These are phyloP conservation scores for Taiozyma sp. DNA, from an alignment of 1,139 yeast species.

Conservation along the genomic window DNA sequence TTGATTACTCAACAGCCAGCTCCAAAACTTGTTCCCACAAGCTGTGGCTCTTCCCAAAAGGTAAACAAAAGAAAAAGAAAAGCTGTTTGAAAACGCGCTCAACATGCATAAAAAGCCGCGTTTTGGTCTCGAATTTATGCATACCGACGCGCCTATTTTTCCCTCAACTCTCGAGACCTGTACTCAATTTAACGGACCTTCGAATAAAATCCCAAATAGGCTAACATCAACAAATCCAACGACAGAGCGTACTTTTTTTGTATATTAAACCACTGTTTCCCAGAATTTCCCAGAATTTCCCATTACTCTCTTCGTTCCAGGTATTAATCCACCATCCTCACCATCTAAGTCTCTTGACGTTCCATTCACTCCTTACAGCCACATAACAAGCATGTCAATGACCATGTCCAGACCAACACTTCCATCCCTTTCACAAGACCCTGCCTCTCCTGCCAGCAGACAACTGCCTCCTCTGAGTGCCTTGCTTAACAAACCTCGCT, in stretches of 20 bases:
- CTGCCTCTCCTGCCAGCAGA: conserved; percentile 3
- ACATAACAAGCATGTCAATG: conserved; percentile 8
- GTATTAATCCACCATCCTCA: not conserved
- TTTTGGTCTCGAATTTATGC: not conserved
- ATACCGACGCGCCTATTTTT: not conserved
- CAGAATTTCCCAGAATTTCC: not conserved
- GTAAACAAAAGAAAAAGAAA: not conserved
- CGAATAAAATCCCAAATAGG: not conserved
- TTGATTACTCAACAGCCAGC: too few relatives aligned
- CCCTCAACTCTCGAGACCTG: not conserved
- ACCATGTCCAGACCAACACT: conserved; percentile 12
- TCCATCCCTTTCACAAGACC: conserved; percentile 3
- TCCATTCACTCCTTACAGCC: not conserved
- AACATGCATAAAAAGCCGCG: not conserved
- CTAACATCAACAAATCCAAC: not conserved
- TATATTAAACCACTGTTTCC: not conserved
- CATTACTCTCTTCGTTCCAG: not conserved
- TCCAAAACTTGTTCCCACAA: too few relatives aligned
- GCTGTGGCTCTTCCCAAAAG: not conserved
- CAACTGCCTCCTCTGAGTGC: conserved; percentile 12
- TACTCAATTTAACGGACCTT: not conserved
- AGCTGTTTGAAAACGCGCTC: not conserved
- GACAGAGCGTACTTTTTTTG: not conserved
- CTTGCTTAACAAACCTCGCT: conserved; percentile 4
- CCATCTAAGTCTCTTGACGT: not conserved